Evolutionary conservation across 2,329 filamentous ascomycete genomes (phyloP).

Genomic region (Colletotrichum brevisporum): DNA sequence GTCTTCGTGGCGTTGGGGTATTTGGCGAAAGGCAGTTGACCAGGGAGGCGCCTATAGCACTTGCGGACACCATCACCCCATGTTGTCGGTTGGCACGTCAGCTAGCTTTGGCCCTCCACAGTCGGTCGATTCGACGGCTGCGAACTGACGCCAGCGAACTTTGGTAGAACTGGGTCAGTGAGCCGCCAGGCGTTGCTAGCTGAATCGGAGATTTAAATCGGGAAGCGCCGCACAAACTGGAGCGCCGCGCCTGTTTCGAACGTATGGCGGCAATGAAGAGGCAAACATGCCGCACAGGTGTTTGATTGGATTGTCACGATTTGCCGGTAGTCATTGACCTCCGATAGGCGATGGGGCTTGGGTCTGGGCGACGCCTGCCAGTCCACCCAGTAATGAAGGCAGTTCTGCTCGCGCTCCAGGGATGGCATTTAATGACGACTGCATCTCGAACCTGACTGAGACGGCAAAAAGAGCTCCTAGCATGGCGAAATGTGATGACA

Average conservation of each 20-base stretch:
- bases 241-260: slow-evolving; percentile 18
- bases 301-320: background rate
- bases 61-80: too few species aligned
- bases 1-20: slow-evolving; percentile 10
- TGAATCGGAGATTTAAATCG: slow-evolving; percentile 35
- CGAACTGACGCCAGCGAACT: slow-evolving; percentile 12
- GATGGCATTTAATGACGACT: slow-evolving; percentile 2
- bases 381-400: background rate
- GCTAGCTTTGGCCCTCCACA: background rate
- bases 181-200: background rate
- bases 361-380: background rate
- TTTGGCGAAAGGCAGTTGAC: background rate
- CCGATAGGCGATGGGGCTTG: too few species aligned
- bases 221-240: slow-evolving; percentile 11
- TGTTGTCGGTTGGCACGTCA: background rate
- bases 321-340: too few species aligned
- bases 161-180: slow-evolving; percentile 6
- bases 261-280: background rate
- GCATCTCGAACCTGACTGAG: background rate
- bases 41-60: background rate
- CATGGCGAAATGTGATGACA: slow-evolving; percentile 1
- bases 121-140: slow-evolving; percentile 11
- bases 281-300: background rate
- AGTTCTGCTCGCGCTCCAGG: background rate
- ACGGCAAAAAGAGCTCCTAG: background rate